Evolutionary conservation across 495 filamentous ascomycete species (phyloP), one percentile per base, ranked within the genome.

Genomic region (Lasiosphaeriaceae sp.): DNA sequence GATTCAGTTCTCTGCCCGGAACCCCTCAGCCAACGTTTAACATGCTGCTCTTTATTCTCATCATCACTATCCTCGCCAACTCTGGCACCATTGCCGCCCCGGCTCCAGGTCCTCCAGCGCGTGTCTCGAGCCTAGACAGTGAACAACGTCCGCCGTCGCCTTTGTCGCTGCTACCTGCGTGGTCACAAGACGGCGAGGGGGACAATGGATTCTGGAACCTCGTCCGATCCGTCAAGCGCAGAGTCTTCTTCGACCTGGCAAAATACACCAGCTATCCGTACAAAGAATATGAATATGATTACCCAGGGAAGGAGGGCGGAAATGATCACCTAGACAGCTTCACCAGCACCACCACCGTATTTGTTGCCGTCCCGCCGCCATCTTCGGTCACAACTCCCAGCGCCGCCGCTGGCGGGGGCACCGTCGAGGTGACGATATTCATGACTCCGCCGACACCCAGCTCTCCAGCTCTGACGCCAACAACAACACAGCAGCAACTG

Each of bases 51-150:
- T 19, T 43, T 8, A 20, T 39, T n/a, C n/a, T 56, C 46, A 26
- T 56, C 14, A 21, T 56, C 47, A 21, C 47, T 47, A 20, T 56
- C 23, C 47, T 56, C 6, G 47, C 47, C 21, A 47, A 39, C 54
- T 12, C 47, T 14, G 54, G 26, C 21, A 35, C 43, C n/a, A 34
- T 22, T n/a, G 54, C 54, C n/a, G 54, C 37, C 3, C 54, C 54
- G 19, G 23, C 52, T 11, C 52, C 48, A 12, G 24, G 26, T n/a
- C n/a, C n/a, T n/a, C n/a, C n/a, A n/a, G n/a, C n/a, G n/a, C n/a
- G n/a, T n/a, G n/a, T n/a, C n/a, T n/a, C n/a, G n/a, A n/a, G n/a
- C n/a, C n/a, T n/a, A n/a, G n/a, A n/a, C n/a, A n/a, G n/a, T n/a
- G n/a, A n/a, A n/a, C n/a, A n/a, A n/a, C n/a, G n/a, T n/a, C n/a